phyloP scores from a whole-genome alignment of 306 rosid species.

The Vicia sativa region DNA sequence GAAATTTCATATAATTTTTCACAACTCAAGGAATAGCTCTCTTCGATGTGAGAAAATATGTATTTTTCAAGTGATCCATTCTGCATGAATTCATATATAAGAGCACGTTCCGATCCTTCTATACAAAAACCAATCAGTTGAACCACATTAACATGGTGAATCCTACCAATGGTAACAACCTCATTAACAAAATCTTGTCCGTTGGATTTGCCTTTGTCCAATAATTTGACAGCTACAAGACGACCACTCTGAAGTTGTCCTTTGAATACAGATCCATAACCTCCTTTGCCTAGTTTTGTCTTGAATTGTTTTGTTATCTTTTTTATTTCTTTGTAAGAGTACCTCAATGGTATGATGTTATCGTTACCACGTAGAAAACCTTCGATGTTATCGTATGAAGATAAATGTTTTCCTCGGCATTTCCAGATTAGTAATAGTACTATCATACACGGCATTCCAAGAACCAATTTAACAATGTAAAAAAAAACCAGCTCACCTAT shows the following conservation, averaged over 20 bases:
- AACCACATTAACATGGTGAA: constrained; percentile 5
- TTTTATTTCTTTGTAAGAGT: constrained; percentile 2
- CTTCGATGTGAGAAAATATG: neutral
- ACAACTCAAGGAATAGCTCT: neutral
- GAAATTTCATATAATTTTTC: too few species aligned
- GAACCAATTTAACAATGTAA: too few species aligned
- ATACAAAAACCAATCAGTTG: constrained; percentile 14
- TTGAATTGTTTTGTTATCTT: neutral
- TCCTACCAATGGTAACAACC: constrained; percentile 4
- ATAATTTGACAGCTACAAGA: constrained; percentile 2
- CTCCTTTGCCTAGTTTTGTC: neutral
- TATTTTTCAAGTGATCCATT: constrained; percentile 9
- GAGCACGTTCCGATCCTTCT: neutral
- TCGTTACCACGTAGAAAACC: constrained; percentile 22
- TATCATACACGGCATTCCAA: too few species aligned
- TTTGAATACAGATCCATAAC: constrained; percentile 10
- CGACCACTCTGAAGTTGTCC: constrained; percentile 18
- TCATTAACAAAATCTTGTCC: neutral
- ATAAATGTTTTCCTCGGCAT: too few species aligned
- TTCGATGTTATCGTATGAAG: too few species aligned
- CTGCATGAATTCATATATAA: constrained; percentile 18
- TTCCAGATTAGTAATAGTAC: too few species aligned
- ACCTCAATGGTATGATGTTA: neutral
- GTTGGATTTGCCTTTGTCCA: neutral
- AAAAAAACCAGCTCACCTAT: too few species aligned